A percentile compares a stretch with the other conserved stretches of the same genome.
These are phyloP conservation scores for Salix suchowensis DNA, from an alignment of 345 rosid species.

Conservation along the genomic window DNA sequence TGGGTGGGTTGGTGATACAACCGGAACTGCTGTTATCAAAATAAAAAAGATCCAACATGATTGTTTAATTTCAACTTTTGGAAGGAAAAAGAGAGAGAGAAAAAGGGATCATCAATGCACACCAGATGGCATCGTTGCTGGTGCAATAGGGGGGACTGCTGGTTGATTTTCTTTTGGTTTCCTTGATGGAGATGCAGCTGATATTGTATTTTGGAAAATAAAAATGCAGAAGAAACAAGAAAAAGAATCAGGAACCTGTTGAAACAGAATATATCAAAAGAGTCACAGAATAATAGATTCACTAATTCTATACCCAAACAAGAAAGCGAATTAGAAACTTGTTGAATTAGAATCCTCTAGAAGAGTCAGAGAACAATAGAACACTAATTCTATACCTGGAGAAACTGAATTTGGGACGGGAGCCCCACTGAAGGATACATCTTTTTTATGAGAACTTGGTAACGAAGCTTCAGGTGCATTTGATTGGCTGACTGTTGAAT, in stretches of 20 bases:
- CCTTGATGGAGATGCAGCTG: slow-evolving; percentile 45
- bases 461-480: slow-evolving; percentile 25
- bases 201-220: slow-evolving; percentile 1
- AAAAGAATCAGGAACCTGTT: slow-evolving; percentile 1
- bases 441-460: slow-evolving; percentile 13
- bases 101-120: neutral
- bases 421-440: slow-evolving; percentile 17
- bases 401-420: slow-evolving; percentile 9
- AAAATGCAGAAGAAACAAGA: slow-evolving; percentile 1
- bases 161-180: slow-evolving; percentile 31
- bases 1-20: slow-evolving; percentile 22
- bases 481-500: slow-evolving; percentile 13
- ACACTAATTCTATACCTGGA: slow-evolving; percentile 14
- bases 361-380: slow-evolving; percentile 3
- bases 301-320: slow-evolving; percentile 4
- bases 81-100: neutral
- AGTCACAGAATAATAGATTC: neutral
- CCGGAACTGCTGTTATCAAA: slow-evolving; percentile 16
- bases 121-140: slow-evolving; percentile 24
- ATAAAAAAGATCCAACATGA: slow-evolving; percentile 1
- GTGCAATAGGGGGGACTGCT: slow-evolving; percentile 23
- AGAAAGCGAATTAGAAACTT: neutral
- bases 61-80: neutral
- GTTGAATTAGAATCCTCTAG: slow-evolving; percentile 2
- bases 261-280: slow-evolving; percentile 5